These are phyloP conservation scores for Arabidopsis thaliana DNA, from an alignment of 345 rosid genomes.

Conservation along the genomic window TAIR10.1 NC_003071.7:19480501-19481000, in stretches of 20 bases:
- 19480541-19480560: background rate
- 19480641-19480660: background rate
- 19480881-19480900: no score
- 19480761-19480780: background rate
- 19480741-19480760: background rate
- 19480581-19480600: no score
- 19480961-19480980: background rate
- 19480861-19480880: no score
- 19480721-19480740: background rate
- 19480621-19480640: background rate
- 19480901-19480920: no score
- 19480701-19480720: background rate
- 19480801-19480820: background rate
- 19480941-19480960: background rate
- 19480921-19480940: background rate
- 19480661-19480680: background rate
- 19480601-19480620: background rate
- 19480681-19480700: background rate
- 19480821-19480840: background rate
- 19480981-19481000: background rate
- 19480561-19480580: no score
- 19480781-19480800: background rate
- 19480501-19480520: constrained; percentile 35
- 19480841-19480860: no score
- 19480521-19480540: constrained; percentile 27